Evolutionary conservation across 2,329 filamentous ascomycete genomes (phyloP), one percentile per base, ranked within the genome.

Genomic region (Chalaropsis thielavioides): DNA sequence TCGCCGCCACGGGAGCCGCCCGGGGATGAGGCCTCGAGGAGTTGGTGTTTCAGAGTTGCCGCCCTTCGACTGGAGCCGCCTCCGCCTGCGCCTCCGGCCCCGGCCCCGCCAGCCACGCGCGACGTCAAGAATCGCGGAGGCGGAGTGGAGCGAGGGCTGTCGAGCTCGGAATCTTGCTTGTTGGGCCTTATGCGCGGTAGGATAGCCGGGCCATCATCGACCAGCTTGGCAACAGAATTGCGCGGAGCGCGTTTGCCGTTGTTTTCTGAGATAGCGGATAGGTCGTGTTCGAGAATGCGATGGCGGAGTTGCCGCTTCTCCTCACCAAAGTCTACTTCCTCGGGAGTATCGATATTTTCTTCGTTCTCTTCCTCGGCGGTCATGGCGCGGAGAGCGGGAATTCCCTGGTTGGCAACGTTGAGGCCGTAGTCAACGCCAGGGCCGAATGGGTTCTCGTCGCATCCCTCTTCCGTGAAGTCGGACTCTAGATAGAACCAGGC

Each of bases 401-500:
- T 82, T 68, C 84, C 84, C 71, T 87, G 84, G 68, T 87, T 87
- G 51, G 83, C 82, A 1, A 87, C 82, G 67, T 83, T 81, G 0
- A 83, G 76, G 8, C 79, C 81, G 68, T 87, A 87, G 71, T 86
- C 84, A 1, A 87, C 82, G 13, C 84, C 85, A 11, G 79, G 73
- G 0, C 94, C 94, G 71, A 96, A 99, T 0, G 94, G 94, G 71
- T 99, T 99, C 70, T 89, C 87, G 60, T 90, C 81, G 56, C 90
- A 92, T 65, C 89, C 90, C 71, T 96, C 89, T 70, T 88, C 85
- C 0, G 89, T 89, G 70, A 96, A 97, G 73, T 96, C 90, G 35
- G 92, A 96, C 74, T 99, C 94, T 19, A 99, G 81, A 72, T 99
- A 97, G 79, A 94, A 96, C 94, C 94, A 99, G 85, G 99, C 95